phyloP scores from a whole-genome alignment of 176 grass and related monocot species.

The Oropetium thomaeum region DNA sequence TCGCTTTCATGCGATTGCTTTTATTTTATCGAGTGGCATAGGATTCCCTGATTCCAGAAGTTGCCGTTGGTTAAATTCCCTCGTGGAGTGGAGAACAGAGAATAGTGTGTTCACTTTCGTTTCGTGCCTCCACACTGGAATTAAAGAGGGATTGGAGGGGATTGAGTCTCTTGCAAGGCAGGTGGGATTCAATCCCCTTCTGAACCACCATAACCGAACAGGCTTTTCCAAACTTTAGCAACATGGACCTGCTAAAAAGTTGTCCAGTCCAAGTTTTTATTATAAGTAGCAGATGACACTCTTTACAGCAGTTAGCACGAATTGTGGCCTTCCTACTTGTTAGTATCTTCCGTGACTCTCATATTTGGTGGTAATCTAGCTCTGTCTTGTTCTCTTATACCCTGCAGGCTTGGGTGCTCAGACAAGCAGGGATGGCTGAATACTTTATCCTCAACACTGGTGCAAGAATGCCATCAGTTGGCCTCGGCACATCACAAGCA shows the following conservation, averaged over 20 bases:
- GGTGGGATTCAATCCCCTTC: too few relatives aligned
- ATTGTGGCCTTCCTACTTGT: neutral
- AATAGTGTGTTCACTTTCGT: neutral
- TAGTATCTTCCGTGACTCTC: neutral
- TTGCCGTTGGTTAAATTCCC: too few relatives aligned
- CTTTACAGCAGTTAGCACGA: neutral
- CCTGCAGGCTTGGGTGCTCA: neutral
- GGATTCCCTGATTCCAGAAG: neutral
- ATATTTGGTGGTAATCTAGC: neutral
- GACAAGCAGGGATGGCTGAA: neutral
- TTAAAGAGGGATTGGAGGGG: too few relatives aligned
- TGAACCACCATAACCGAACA: too few relatives aligned
- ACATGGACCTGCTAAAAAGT: neutral
- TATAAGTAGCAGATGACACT: neutral
- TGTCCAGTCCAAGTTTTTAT: neutral
- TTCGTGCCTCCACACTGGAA: too few relatives aligned
- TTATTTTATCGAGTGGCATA: neutral
- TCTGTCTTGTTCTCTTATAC: neutral
- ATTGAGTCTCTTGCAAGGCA: too few relatives aligned
- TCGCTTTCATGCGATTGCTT: neutral
- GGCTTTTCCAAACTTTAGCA: too few relatives aligned
- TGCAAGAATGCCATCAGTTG: constrained; percentile 44
- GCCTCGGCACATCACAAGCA: constrained; percentile 59
- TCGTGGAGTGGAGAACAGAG: neutral
- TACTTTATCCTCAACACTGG: constrained; percentile 50